phyloP scores from a whole-genome alignment of 2,329 filamentous ascomycete genomes.

The Pezizomycotina sp. region DNA sequence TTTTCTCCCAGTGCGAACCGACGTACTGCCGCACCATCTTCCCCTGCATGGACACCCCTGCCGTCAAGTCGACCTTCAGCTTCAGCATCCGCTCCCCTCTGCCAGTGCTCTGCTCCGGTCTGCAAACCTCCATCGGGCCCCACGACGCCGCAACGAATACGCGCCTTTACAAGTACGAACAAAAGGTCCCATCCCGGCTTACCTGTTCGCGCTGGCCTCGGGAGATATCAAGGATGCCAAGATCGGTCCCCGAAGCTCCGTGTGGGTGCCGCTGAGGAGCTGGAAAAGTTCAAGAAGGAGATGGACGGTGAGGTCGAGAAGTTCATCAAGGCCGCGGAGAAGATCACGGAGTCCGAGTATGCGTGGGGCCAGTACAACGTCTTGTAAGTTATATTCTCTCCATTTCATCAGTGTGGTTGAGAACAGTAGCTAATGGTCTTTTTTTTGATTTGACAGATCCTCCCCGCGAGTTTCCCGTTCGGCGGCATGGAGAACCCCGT shows the following conservation, averaged over 20 bases:
- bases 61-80: constrained; percentile 87
- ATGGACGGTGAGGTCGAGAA: constrained; percentile 80
- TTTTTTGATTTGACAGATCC: too few relatives aligned
- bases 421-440: too few relatives aligned
- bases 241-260: constrained; percentile 69
- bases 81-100: constrained; percentile 77
- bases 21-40: constrained; percentile 90
- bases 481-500: constrained; percentile 85
- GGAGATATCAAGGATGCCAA: constrained; percentile 73
- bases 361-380: constrained; percentile 93
- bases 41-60: constrained; percentile 92
- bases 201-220: constrained; percentile 80
- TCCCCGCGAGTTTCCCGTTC: constrained; percentile 34
- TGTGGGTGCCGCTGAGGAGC: constrained; percentile 74
- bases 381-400: too few relatives aligned
- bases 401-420: too few relatives aligned
- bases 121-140: constrained; percentile 34
- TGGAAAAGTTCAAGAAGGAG: constrained; percentile 75
- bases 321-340: constrained; percentile 75
- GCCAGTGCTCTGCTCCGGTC: constrained; percentile 80
- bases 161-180: constrained; percentile 66
- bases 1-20: constrained; percentile 96
- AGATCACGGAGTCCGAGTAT: constrained; percentile 45
- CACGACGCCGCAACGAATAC: constrained; percentile 26
- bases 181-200: constrained; percentile 87